Conservation (phyloP, 2,329 filamentous ascomycete genomes). For the Fusarium devonianum region DNA sequence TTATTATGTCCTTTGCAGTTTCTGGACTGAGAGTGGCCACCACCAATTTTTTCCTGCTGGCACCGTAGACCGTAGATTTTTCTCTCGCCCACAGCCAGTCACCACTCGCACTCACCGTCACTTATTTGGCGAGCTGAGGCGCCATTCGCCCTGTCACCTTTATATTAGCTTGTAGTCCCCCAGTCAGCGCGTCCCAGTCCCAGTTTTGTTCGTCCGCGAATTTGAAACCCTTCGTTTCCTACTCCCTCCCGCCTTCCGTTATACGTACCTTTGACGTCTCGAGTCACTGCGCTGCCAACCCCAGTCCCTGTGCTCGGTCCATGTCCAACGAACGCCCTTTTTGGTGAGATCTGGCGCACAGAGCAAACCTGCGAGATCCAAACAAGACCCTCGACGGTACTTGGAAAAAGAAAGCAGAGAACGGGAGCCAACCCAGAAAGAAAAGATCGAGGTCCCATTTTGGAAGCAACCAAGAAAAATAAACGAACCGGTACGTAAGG, state of each 20-base stretch:
- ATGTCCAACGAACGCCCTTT: conserved; percentile 35
- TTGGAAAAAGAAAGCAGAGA: conserved; percentile 17
- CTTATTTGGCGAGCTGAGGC: conserved; percentile 1
- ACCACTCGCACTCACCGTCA: conserved; percentile 11
- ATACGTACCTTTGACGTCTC: conserved; percentile 21
- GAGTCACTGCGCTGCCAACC: conserved; percentile 32
- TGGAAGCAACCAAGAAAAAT: conserved; percentile 3
- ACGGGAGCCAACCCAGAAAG: conserved; percentile 15
- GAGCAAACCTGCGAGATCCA: conserved; percentile 37
- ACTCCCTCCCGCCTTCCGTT: conserved; percentile 21
- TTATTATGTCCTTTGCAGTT: conserved; percentile 13
- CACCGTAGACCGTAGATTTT: too few species aligned
- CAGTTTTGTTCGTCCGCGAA: conserved; percentile 42
- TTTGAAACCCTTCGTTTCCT: conserved; percentile 35
- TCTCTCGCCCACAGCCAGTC: too few species aligned
- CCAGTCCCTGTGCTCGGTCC: conserved; percentile 37
- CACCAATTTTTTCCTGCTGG: too few species aligned
- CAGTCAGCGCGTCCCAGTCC: conserved; percentile 27
- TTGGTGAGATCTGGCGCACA: conserved; percentile 40
- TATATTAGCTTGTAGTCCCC: conserved; percentile 28
- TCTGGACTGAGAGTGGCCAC: too few species aligned
- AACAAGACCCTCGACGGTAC: conserved; percentile 22
- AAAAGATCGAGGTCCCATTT: conserved; percentile 5
- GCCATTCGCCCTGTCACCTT: conserved; percentile 28
- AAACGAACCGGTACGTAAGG: not conserved